Evolutionary conservation across 2,329 filamentous ascomycete genomes (phyloP), one percentile per base, ranked within the genome.

Genomic region (Trichophyton schoenleinii): DNA sequence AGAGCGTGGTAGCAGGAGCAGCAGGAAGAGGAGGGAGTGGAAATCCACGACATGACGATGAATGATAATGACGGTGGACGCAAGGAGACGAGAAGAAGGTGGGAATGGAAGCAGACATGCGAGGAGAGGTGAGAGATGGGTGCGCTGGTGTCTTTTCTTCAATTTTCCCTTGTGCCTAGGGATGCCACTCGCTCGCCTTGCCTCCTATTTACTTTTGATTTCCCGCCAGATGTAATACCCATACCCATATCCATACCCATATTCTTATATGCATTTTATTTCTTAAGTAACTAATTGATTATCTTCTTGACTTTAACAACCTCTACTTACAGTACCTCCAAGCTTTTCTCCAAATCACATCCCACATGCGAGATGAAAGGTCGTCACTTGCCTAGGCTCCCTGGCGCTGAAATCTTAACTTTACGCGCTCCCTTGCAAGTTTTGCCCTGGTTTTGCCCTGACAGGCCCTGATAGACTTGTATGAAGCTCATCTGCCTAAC

Each of bases 171-270:
- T 59, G 38, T 42, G 9, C 34, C 34, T 13, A 13, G 34, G 34
- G 34, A 38, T 46, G 18, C 28, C 42, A 13, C 42, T 34, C 36
- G 15, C 22, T 42, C 7, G 7, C 25, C n/a, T n/a, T 25, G 28
- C 36, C 48, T 6, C 13, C 25, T 59, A 58, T 36, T 57, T 36
- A 20, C 41, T 53, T 31, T 20, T 53, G 28, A 38, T 38, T 53
- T 22, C 25, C 55, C 31, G 34, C 55, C 55, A 58, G 55, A 53
- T 53, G 49, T 53, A 53, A 53, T 53, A 53, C 22, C 49, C 49
- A 53, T 53, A 53, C 22, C 49, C 49, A 53, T 53, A 53, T 8
- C 49, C 49, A 49, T 49, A 49, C 46, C 15, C 20, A 53, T 53
- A 53, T 25, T 25, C 25, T 18, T 5, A 31, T 53, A 28, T 34